Evolutionary conservation across 805 yeast genomes (phyloP).

Genomic region (Candida succiphila): DNA sequence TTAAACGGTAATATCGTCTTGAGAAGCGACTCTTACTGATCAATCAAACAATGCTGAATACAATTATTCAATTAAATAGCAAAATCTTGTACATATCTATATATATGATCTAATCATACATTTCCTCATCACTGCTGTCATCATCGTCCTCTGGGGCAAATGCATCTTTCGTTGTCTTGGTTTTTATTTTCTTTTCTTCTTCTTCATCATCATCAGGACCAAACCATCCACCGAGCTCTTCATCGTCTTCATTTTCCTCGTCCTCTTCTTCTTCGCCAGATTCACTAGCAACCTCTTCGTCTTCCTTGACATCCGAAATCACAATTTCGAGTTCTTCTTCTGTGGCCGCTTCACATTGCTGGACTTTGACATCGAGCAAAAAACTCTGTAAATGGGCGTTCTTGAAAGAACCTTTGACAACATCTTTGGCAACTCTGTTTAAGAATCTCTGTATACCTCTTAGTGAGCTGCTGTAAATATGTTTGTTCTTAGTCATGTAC

Average conservation of each 20-base stretch:
- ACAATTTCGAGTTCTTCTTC: conserved; percentile 20
- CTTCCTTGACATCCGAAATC: conserved; percentile 16
- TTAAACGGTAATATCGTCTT: conserved; percentile 31
- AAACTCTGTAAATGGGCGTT: conserved; percentile 48
- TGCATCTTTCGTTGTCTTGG: conserved; percentile 18
- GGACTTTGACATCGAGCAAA: conserved; percentile 29
- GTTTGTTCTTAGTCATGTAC: conserved; percentile 53
- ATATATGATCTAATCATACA: neutral
- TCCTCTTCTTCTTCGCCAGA: conserved; percentile 18
- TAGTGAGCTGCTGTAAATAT: conserved; percentile 51
- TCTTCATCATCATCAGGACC: conserved; percentile 24
- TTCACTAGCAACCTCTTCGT: conserved; percentile 14
- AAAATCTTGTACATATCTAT: neutral
- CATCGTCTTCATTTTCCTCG: conserved; percentile 20
- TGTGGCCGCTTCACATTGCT: conserved; percentile 4
- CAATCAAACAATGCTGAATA: neutral
- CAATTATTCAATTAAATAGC: neutral
- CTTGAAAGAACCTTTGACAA: conserved; percentile 42
- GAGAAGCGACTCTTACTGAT: conserved; percentile 13
- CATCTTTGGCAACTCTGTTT: conserved; percentile 64
- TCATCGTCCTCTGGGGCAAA: conserved; percentile 27
- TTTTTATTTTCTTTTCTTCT: too few relatives aligned
- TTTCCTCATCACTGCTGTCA: conserved; percentile 22
- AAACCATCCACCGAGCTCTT: conserved; percentile 23
- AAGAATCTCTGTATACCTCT: conserved; percentile 70